phyloP scores from a whole-genome alignment of 768 basidiomycete species.

The Tylopilus sp. region DNA sequence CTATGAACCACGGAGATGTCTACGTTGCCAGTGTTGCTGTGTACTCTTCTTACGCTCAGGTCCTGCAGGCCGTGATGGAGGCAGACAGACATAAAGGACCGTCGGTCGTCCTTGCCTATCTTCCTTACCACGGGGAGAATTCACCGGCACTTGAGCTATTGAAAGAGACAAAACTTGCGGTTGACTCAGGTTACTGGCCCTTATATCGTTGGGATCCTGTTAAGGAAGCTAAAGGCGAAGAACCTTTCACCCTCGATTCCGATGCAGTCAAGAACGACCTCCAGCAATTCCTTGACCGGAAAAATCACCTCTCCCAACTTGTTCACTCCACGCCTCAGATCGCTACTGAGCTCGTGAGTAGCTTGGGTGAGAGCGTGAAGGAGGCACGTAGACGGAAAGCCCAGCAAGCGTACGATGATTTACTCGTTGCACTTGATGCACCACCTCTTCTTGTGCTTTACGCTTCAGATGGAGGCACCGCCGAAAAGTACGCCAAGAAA shows the following conservation, averaged over 20 bases:
- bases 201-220: slow-evolving; percentile 96
- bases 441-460: slow-evolving; percentile 89
- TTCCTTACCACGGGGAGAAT: slow-evolving; percentile 81
- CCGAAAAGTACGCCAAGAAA: slow-evolving; percentile 95
- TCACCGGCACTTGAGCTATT: slow-evolving; percentile 83
- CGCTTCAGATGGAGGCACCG: slow-evolving; percentile 90
- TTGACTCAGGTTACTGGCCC: slow-evolving; percentile 97
- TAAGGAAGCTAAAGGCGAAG: slow-evolving; percentile 69
- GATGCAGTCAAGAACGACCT: slow-evolving; percentile 93
- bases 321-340: slow-evolving; percentile 76
- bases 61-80: slow-evolving; percentile 86
- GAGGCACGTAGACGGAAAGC: slow-evolving; percentile 81
- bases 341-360: slow-evolving; percentile 78
- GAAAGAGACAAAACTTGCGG: slow-evolving; percentile 95
- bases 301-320: slow-evolving; percentile 95
- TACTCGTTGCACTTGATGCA: slow-evolving; percentile 81
- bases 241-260: slow-evolving; percentile 91
- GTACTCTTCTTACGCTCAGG: slow-evolving; percentile 93
- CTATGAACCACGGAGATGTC: slow-evolving; percentile 97
- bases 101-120: slow-evolving; percentile 88
- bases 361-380: slow-evolving; percentile 78
- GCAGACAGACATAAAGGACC: slow-evolving; percentile 90
- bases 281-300: slow-evolving; percentile 88
- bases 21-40: slow-evolving; percentile 95
- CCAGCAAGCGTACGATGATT: slow-evolving; percentile 76